Base-by-base conservation (phyloP, 192 early-diverging fungal species). In the Umbelopsis ramanniana region DNA sequence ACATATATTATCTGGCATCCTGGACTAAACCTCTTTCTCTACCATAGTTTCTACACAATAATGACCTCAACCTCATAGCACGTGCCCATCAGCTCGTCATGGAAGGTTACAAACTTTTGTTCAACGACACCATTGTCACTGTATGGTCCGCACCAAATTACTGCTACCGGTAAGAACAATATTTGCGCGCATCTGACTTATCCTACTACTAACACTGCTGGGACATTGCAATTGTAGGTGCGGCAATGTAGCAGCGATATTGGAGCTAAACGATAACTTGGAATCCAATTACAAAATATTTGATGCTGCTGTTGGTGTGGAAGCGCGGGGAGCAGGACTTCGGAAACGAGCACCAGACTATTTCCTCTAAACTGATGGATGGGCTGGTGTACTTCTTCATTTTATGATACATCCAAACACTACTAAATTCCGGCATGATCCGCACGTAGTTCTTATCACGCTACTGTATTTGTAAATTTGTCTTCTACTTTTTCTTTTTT, bases 81-180 rank as follows among this genome's bases (percentile, higher is more conserved):
- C 90, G 97, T 17, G 97, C 97, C 10, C 97, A 97, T 87, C 95
- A 97, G 82, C 83, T 98, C 76, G 95, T 98, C 23, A 96, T 96
- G 95, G 97, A 98, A 82, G 97, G 93, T 4, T 99, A 94, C 77
- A 98, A 98, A 82, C 79, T 90, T 24, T 97, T 98, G 95, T 99
- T 99, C 79, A 93, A 98, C 52, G 90, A 94, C 33, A 94, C 89
- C 0, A 93, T 96, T 54, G 97, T 98, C 24, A 99, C 97, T 6
- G 97, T 99, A 0, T 99, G 98, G 98, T 94, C 92, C 8, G 98
- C 98, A 11, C 98, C 98, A 72, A 99, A 99, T 85, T 99, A 99
- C 80, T 99, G 97, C 78, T 99, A 99, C 74, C 86, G 96, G 87
- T 85, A 83, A 43, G 46, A 4, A 23, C 26, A 12, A 43, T 43